Evolutionary conservation across 371 early-diverging fungal species (phyloP), one percentile per base, ranked within the genome.

Genomic region (Blakeslea trispora): DNA sequence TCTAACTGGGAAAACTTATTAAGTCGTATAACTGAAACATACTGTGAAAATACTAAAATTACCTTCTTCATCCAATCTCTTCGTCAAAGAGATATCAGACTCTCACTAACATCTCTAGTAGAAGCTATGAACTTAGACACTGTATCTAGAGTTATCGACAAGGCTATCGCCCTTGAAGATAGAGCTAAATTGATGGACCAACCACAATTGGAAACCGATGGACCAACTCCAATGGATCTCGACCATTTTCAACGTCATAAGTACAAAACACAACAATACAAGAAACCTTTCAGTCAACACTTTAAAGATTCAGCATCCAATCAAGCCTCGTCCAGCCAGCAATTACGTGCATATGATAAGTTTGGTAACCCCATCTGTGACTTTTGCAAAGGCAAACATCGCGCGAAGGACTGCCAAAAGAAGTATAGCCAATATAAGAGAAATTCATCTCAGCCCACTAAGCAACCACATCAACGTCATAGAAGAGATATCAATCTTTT

Each of bases 301-400:
- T 35, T 35, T 19, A 35, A 50, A n/a, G 5, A 50, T 31, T 28
- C 9, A 43, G 28, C 28, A 28, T 28, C 28, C 28, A 28, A 28
- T 28, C 9, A 42, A 28, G 18, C 42, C 5, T 24, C 19, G 3
- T 10, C 19, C 1, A 1, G 1, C 8, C 24, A 24, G 2, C 53
- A 53, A 32, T 7, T 53, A 11, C 17, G 53, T 10, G 53, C 53
- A 10, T 45, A 34, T 13, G 53, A 53, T 15, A 53, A 53, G 28
- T 10, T 18, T 11, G 53, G 53, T 14, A 53, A 53, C 44, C 53
- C 45, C 5, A 53, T 53, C 32, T 53, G 53, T 21, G 53, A 53
- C 44, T 43, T 32, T 28, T 53, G 53, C 22, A 11, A 21, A 9
- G 15, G 7, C 2, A 53, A 44, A 45, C 45, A 53, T 41, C 45